Evolutionary conservation across 352 stramenopile species (phyloP).

Genomic region (Globisporangium ultimum): DNA sequence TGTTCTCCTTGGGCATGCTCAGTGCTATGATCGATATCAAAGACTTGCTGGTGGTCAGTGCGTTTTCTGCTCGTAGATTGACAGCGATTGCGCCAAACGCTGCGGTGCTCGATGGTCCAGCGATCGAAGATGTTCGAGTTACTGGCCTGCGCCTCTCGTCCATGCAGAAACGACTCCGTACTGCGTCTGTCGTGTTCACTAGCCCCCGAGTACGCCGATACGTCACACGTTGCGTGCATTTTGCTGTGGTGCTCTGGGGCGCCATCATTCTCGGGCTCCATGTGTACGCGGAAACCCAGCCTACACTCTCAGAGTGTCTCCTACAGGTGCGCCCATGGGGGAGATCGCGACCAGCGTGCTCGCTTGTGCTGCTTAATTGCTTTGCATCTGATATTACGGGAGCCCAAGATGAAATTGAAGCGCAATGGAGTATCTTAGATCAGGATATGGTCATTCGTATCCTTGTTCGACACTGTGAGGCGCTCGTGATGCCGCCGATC

Average conservation of each 20-base stretch:
- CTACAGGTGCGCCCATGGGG: slow-evolving; percentile 27
- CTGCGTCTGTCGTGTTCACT: too few species aligned
- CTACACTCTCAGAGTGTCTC: slow-evolving; percentile 12
- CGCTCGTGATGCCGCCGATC: slow-evolving; percentile 16
- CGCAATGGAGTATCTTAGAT: slow-evolving; percentile 17
- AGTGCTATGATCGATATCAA: too few species aligned
- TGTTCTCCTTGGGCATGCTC: slow-evolving; percentile 15
- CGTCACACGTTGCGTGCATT: too few species aligned
- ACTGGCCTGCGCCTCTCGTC: too few species aligned
- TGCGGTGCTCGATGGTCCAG: too few species aligned
- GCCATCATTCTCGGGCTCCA: slow-evolving; percentile 19
- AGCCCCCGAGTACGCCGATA: too few species aligned
- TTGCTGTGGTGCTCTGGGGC: slow-evolving; percentile 10
- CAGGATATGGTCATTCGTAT: slow-evolving; percentile 18
- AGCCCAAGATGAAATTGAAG: slow-evolving; percentile 8
- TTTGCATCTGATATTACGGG: slow-evolving; percentile 11
- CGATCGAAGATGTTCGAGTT: too few species aligned
- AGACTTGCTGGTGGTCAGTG: too few species aligned
- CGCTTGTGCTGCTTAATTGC: slow-evolving; percentile 27
- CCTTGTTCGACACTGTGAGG: slow-evolving; percentile 24
- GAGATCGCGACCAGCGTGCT: slow-evolving; percentile 17
- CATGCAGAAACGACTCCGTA: too few species aligned
- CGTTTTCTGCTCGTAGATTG: too few species aligned
- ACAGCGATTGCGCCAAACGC: too few species aligned
- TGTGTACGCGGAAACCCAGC: slow-evolving; percentile 16